phyloP scores from a whole-genome alignment of 768 basidiomycete species.

The Piloderma croceum region DNA sequence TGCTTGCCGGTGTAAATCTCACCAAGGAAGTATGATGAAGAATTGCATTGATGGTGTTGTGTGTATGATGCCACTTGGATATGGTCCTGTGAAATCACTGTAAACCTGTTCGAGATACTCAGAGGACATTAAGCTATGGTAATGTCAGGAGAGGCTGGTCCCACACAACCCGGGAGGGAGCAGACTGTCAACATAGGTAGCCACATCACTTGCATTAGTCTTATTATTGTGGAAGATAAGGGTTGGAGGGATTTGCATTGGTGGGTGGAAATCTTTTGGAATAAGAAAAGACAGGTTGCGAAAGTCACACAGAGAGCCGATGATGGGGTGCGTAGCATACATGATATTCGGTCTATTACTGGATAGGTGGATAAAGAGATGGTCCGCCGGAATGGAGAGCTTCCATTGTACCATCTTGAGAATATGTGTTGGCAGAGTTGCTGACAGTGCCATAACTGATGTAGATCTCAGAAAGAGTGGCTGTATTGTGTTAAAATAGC shows the following conservation, averaged over 20 bases:
- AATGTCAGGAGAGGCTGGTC: too few relatives aligned
- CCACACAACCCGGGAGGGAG: too few relatives aligned
- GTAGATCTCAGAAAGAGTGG: too few relatives aligned
- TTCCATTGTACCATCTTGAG: neutral
- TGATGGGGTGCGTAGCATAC: constrained; percentile 7
- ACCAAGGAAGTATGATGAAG: too few relatives aligned
- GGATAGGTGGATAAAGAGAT: neutral
- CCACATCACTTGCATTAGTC: neutral
- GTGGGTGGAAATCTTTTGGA: neutral
- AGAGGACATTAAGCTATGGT: too few relatives aligned
- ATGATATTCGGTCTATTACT: constrained; percentile 7
- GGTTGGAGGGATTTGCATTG: neutral
- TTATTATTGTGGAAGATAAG: constrained; percentile 3
- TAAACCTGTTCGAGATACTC: too few relatives aligned
- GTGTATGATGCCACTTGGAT: too few relatives aligned
- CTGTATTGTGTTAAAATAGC: too few relatives aligned
- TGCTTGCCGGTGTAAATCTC: too few relatives aligned
- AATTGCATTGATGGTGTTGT: too few relatives aligned
- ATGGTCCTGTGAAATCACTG: too few relatives aligned
- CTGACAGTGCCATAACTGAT: too few relatives aligned
- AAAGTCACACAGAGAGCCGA: constrained; percentile 1
- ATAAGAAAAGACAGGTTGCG: constrained; percentile 5
- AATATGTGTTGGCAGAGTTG: constrained; percentile 3
- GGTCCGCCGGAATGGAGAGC: neutral
- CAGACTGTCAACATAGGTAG: neutral